phyloP scores from a whole-genome alignment of 352 stramenopile species.

The Phytopythium litorale region DNA sequence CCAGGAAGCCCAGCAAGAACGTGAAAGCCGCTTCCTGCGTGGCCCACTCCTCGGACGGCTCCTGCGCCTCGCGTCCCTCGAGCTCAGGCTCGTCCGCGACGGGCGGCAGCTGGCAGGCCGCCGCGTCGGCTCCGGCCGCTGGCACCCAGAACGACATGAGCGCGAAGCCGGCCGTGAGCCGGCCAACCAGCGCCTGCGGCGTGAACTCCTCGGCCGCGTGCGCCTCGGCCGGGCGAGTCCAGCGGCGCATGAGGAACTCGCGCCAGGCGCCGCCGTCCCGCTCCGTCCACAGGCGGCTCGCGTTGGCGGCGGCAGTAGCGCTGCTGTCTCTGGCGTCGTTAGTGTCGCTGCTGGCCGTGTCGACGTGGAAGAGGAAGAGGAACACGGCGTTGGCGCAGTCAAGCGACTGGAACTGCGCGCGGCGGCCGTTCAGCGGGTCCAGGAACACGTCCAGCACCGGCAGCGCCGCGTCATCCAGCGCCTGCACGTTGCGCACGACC shows the following conservation, averaged over 20 bases:
- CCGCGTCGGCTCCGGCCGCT: background rate
- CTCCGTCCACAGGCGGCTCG: slow-evolving; percentile 7
- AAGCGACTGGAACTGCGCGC: slow-evolving; percentile 56
- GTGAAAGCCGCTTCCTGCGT: background rate
- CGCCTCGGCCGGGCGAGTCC: slow-evolving; percentile 26
- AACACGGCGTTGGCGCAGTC: slow-evolving; percentile 57
- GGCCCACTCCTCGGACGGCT: background rate
- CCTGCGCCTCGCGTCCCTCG: background rate
- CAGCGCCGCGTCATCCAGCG: slow-evolving; percentile 36
- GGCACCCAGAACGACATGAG: slow-evolving; percentile 10
- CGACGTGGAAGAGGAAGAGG: slow-evolving; percentile 52
- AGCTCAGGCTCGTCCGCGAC: background rate
- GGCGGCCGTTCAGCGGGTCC: slow-evolving; percentile 63
- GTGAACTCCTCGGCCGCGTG: slow-evolving; percentile 48
- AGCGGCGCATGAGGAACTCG: slow-evolving; percentile 53
- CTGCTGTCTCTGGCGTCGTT: background rate
- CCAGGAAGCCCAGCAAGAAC: slow-evolving; percentile 2
- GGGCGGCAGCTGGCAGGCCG: background rate
- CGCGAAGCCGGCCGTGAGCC: slow-evolving; percentile 40
- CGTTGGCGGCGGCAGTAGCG: slow-evolving; percentile 3
- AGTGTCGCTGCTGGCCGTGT: background rate
- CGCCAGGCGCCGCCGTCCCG: slow-evolving; percentile 26
- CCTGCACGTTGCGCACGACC: slow-evolving; percentile 46
- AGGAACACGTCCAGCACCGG: slow-evolving; percentile 65
- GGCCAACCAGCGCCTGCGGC: slow-evolving; percentile 58